A percentile compares a stretch with the other conserved stretches of the same genome.
These are phyloP conservation scores for Chaetoceros muelleri DNA, from an alignment of 108 stramenopile species.

Conservation along the genomic window DNA sequence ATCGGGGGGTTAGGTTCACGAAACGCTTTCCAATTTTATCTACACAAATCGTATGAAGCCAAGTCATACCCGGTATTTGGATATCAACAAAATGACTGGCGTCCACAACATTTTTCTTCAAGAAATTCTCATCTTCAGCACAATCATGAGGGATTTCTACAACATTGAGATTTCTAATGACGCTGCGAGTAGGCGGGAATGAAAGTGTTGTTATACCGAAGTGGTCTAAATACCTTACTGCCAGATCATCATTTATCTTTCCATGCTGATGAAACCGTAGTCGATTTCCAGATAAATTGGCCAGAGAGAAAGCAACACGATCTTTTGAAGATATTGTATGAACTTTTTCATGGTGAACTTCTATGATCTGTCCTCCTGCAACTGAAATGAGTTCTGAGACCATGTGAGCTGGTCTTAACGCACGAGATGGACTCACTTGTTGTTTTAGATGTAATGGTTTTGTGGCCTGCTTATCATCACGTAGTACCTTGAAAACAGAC, in stretches of 20 bases:
- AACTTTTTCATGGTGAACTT: constrained; percentile 15
- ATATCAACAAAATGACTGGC: constrained; percentile 65
- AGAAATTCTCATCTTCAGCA: constrained; percentile 9
- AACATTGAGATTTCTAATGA: constrained; percentile 62
- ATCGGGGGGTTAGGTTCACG: constrained; percentile 54
- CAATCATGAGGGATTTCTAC: constrained; percentile 84
- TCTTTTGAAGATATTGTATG: constrained; percentile 42
- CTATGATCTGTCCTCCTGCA: not conserved
- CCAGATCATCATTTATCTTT: constrained; percentile 20
- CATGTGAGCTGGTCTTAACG: not conserved
- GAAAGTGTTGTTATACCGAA: constrained; percentile 47
- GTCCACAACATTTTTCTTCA: constrained; percentile 6
- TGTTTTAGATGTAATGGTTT: too few relatives aligned
- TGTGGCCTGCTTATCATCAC: too few relatives aligned
- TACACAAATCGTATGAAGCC: constrained; percentile 69
- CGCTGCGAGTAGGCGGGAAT: constrained; percentile 80
- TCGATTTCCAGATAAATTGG: constrained; percentile 83
- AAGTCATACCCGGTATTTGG: constrained; percentile 84
- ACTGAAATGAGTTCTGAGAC: not conserved
- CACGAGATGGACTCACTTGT: not conserved
- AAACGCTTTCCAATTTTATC: constrained; percentile 82
- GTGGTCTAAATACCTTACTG: constrained; percentile 72
- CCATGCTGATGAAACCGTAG: constrained; percentile 68
- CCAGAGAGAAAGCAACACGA: constrained; percentile 82
- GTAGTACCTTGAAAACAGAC: constrained; percentile 24